Evolutionary conservation across 2,329 filamentous ascomycete species (phyloP).

Genomic region (Emergomyces orientalis): DNA sequence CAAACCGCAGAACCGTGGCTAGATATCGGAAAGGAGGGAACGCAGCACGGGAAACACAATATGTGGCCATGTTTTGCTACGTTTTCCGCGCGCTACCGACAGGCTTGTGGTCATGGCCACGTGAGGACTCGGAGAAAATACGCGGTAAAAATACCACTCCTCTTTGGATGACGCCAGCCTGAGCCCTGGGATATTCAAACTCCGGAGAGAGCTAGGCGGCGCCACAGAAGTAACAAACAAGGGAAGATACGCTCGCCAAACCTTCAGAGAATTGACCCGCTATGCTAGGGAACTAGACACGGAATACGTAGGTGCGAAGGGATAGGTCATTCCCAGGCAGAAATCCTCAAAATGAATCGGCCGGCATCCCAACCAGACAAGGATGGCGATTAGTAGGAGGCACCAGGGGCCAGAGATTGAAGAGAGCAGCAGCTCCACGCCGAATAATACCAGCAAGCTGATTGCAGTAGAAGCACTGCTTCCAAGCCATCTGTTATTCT

Average conservation of each 20-base stretch:
- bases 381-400: neutral
- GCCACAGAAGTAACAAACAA: neutral
- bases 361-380: neutral
- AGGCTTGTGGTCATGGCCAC: neutral
- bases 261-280: neutral
- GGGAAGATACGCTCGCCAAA: neutral
- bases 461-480: too few species aligned
- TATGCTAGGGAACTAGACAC: neutral
- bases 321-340: neutral
- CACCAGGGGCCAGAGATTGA: neutral
- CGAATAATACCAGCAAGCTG: neutral
- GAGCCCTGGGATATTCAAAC: neutral
- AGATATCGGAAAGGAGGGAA: neutral
- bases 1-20: neutral
- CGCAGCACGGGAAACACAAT: neutral
- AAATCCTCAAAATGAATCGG: neutral
- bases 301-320: neutral
- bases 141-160: neutral
- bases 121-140: neutral
- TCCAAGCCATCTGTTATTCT: neutral
- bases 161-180: neutral
- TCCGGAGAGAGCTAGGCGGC: neutral
- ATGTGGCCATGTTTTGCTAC: neutral
- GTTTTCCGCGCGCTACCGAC: neutral
- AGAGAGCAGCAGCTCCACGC: neutral